phyloP scores from a whole-genome alignment of 2,329 filamentous ascomycete species.

The Meredithiella fracta region DNA sequence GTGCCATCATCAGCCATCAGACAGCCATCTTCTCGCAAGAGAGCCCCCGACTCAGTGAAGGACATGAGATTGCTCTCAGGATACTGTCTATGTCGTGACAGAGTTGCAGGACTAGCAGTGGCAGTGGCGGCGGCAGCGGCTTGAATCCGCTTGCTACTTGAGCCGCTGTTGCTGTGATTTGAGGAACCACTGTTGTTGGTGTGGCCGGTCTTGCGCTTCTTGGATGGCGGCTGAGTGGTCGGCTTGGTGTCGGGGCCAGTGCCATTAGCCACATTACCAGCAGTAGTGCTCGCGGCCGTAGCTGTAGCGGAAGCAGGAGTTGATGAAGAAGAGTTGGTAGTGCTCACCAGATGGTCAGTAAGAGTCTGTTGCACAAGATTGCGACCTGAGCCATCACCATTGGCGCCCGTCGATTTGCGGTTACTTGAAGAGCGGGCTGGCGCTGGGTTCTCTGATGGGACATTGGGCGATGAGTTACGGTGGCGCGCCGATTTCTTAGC shows the following conservation, averaged over 20 bases:
- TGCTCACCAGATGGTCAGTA: conserved; percentile 8
- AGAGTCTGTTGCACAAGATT: conserved; percentile 10
- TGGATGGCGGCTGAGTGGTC: conserved; percentile 35
- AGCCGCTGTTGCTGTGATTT: neutral
- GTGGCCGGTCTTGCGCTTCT: conserved; percentile 69
- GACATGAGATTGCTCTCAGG: conserved; percentile 74
- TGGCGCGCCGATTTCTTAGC: conserved; percentile 39
- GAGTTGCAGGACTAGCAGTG: neutral
- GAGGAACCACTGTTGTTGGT: conserved; percentile 18
- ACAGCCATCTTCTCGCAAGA: conserved; percentile 51
- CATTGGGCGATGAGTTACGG: conserved; percentile 13
- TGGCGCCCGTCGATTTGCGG: conserved; percentile 26
- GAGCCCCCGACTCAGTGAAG: conserved; percentile 56
- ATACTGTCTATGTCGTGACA: conserved; percentile 6
- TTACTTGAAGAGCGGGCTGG: conserved; percentile 22
- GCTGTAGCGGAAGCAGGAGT: conserved; percentile 3
- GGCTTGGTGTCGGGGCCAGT: conserved; percentile 16
- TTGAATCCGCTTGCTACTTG: conserved; percentile 8
- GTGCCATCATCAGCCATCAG: conserved; percentile 86
- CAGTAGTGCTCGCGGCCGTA: neutral
- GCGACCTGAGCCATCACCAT: conserved; percentile 20
- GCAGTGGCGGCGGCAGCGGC: neutral
- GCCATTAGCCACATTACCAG: neutral
- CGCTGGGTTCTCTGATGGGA: conserved; percentile 18
- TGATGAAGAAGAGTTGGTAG: conserved; percentile 1